Percentiles rank a stretch among this genome's conserved stretches.
Conservation (phyloP, 2,329 filamentous ascomycete species). For the Beauveria australis region DNA sequence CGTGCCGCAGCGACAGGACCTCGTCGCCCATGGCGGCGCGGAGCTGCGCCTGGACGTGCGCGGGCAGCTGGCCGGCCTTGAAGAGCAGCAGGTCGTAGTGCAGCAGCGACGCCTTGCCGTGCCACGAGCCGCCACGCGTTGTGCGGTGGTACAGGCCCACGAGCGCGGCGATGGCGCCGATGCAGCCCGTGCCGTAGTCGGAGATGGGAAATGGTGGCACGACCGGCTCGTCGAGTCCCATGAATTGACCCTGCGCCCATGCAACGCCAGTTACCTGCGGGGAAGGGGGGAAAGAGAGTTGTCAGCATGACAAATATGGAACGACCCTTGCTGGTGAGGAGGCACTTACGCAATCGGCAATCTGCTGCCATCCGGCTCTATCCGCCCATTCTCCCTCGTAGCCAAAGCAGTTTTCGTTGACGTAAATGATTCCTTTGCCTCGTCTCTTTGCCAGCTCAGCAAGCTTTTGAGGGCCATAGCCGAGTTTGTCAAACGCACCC, state of each 20-base stretch:
- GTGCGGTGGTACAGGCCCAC: conserved; percentile 55
- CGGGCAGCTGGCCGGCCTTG: conserved; percentile 48
- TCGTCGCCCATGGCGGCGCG: conserved; percentile 38
- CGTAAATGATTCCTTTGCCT: conserved; percentile 57
- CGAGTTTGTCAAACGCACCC: conserved; percentile 53
- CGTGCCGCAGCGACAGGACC: conserved; percentile 50
- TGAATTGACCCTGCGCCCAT: conserved; percentile 54
- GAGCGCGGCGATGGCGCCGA: conserved; percentile 60
- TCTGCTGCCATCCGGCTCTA: conserved; percentile 64
- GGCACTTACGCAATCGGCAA: conserved; percentile 51
- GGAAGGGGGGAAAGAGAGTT: background rate
- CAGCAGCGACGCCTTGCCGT: conserved; percentile 54
- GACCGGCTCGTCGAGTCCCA: conserved; percentile 54
- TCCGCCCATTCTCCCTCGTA: conserved; percentile 50
- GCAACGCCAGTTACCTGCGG: conserved; percentile 43
- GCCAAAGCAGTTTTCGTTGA: conserved; percentile 66
- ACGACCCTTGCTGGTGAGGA: background rate
- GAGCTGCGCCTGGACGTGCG: conserved; percentile 43
- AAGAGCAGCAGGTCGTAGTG: conserved; percentile 63
- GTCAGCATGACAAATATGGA: conserved; percentile 13
- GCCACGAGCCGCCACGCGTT: conserved; percentile 56
- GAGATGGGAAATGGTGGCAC: conserved; percentile 58
- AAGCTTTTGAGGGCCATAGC: conserved; percentile 52
- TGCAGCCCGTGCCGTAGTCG: conserved; percentile 64
- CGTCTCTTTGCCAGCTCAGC: conserved; percentile 43